A percentile compares a stretch with the other conserved stretches of the same genome.
phyloP scores from a whole-genome alignment of 495 filamentous ascomycete genomes.

The Talaromyces thailandensis region DNA sequence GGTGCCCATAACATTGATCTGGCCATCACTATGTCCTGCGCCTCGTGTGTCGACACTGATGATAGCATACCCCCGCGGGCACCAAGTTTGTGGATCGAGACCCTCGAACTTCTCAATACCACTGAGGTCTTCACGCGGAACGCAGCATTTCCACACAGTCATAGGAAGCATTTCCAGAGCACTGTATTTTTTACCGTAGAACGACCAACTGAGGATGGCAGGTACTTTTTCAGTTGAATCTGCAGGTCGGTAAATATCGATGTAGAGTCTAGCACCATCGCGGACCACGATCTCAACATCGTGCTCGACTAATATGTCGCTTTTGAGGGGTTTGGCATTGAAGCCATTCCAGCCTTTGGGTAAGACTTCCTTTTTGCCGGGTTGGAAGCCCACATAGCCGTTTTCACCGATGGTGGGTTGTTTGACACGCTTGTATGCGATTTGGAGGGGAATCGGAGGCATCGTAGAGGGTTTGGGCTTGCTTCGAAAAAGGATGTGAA shows the following conservation, averaged over 20 bases:
- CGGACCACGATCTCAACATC: conserved; percentile 22
- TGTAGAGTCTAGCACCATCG: conserved; percentile 22
- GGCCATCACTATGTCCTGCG: conserved; percentile 26
- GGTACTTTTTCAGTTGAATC: conserved; percentile 20
- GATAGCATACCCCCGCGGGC: conserved; percentile 31
- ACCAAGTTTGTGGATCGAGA: conserved; percentile 33
- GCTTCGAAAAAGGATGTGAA: background rate
- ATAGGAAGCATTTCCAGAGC: conserved; percentile 18
- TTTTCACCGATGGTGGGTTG: conserved; percentile 19
- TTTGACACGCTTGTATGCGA: conserved; percentile 21
- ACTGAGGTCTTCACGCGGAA: conserved; percentile 14
- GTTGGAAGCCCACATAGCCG: conserved; percentile 20
- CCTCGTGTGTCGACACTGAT: conserved; percentile 37
- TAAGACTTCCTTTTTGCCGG: conserved; percentile 20
- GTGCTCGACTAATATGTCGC: conserved; percentile 18
- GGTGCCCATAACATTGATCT: conserved; percentile 28
- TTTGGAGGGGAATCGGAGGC: conserved; percentile 20
- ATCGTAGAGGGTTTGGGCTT: conserved; percentile 8
- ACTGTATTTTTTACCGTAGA: conserved; percentile 29
- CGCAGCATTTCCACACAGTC: conserved; percentile 16
- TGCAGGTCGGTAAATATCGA: conserved; percentile 27
- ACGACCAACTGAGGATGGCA: conserved; percentile 25
- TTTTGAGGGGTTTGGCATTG: conserved; percentile 16
- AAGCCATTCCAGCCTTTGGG: conserved; percentile 20
- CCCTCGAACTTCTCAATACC: conserved; percentile 37